Evolutionary conservation across 2,329 filamentous ascomycete species (phyloP), one percentile per base, ranked within the genome.

Genomic region (Parafenestella ontariensis): DNA sequence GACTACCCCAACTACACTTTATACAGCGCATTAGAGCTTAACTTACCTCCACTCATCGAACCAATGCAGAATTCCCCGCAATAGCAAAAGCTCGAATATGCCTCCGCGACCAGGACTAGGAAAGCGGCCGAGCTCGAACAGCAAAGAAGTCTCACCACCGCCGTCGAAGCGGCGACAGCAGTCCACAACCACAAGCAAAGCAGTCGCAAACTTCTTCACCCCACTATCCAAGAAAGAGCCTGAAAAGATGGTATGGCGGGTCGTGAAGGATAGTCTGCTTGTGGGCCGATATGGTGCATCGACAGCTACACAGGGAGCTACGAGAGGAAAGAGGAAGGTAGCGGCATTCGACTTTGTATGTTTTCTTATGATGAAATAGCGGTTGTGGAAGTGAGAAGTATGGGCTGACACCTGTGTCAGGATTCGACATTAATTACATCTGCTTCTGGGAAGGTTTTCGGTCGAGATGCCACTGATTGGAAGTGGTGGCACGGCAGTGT

Each of bases 351-450:
- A 78, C 48, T 74, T 78, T 49, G 73, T 76, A 72, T 17, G 71
- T 64, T 15, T 21, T 4, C 44, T 28, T 34, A 17, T 21, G 13
- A 5, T 29, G 1, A 37, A 28, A 3, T 20, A 3, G 18, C 9
- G 24, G n/a, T 21, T 46, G 24, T 50, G 21, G 29, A 39, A 7
- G 40, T 18, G 24, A 28, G 18, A 40, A 23, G 7, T 10, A 33
- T 8, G 26, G 40, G 47, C 59, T 61, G 59, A 63, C 28, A 41
- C 10, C 36, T 44, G 52, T 46, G 47, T 49, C 24, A 91, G 88
- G 95, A 99, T 72, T 95, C 91, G 7, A 99, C 95, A 0, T 78
- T 99, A 29, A 92, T 99, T 58, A 81, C 82, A 1, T 89, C 92
- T 0, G 83, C 86, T 3, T 96, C 92, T 0, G 92, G 92, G 7